Evolutionary conservation across 2,329 filamentous ascomycete genomes (phyloP), one percentile per base, ranked within the genome.

Genomic region (Claviceps arundinis): DNA sequence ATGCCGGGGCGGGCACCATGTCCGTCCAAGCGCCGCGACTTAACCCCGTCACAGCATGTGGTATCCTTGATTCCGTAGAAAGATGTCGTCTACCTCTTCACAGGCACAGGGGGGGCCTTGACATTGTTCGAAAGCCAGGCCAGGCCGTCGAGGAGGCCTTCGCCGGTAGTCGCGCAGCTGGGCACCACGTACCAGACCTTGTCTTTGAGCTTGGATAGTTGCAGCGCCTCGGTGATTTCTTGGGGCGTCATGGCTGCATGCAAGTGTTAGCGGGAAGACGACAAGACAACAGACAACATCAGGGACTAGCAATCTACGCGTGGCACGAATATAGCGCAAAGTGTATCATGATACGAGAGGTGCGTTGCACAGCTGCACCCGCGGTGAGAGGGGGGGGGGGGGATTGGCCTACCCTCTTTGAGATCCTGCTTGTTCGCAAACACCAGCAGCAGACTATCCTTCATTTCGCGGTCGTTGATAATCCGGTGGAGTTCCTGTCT

Each of bases 341-440:
- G 3, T 34, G 30, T 11, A 34, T 34, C 30, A 34, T 34, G 30
- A 34, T 34, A 34, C 30, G 30, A 34, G 30, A 34, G 30, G 30
- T 34, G 30, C 30, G 30, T 34, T 11, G 30, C 30, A 34, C 30
- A 34, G 30, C 9, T 34, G 30, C 30, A 11, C 9, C 30, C 11
- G 30, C 30, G 9, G 30, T 34, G 30, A 9, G 30, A 7, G 26
- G 19, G 11, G 16, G 17, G 11, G 17, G 11, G 14, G 22, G 19
- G 14, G 14, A 30, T 9, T 11, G 4, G 16, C 75, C 53, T 71
- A 87, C 88, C 82, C 65, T 88, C 87, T 54, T 80, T 76, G 93
- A 97, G 77, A 90, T 98, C 93, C 80, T 98, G 93, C 81, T 98
- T 98, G 84, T 98, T 98, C 74, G 93, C 93, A 68, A 98, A 98